Conservation (phyloP, 306 rosid genomes). For the Pyrus bretschneideri region DNA sequence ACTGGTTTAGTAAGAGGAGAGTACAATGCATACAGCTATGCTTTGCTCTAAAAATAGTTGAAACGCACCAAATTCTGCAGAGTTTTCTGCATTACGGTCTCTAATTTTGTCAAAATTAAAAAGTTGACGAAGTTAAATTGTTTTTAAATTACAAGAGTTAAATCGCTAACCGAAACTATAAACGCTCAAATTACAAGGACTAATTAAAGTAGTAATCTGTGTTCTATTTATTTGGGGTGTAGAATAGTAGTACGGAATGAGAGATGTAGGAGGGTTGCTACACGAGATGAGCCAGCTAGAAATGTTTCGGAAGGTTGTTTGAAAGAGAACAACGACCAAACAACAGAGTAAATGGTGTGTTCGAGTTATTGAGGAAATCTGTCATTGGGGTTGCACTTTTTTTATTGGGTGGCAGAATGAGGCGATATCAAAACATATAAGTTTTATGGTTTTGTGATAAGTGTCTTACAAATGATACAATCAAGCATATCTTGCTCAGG, state of each 20-base stretch:
- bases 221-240: neutral
- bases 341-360: neutral
- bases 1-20: neutral
- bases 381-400: too few species aligned
- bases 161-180: neutral
- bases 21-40: neutral
- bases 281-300: neutral
- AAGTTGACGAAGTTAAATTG: neutral
- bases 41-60: conserved; percentile 1
- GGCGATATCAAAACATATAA: neutral
- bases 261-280: neutral
- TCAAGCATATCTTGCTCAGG: too few species aligned
- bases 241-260: neutral
- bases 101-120: neutral
- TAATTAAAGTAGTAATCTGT: neutral
- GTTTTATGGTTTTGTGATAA: too few species aligned
- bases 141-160: neutral
- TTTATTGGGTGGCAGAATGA: too few species aligned
- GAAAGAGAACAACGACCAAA: neutral
- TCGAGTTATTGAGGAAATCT: too few species aligned
- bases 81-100: neutral
- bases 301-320: conserved; percentile 3
- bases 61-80: neutral
- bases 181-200: neutral
- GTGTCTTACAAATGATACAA: neutral